Evolutionary conservation across 257 asterid species (phyloP).

Genomic region (Solanum sejunctum): DNA sequence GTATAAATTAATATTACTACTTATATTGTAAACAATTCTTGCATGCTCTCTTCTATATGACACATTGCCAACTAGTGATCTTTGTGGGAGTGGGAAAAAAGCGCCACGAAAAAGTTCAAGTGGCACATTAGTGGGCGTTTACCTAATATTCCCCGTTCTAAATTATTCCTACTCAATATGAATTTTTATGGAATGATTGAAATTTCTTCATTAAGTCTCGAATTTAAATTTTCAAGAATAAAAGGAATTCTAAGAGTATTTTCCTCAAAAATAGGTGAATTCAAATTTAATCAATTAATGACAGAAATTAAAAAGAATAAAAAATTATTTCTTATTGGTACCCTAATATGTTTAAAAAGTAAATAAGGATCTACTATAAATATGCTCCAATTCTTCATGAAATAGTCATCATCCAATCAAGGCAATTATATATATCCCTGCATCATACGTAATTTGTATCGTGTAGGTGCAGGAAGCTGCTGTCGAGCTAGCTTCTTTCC

Average conservation of each 20-base stretch:
- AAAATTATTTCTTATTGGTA: neutral
- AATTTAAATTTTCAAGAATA: rapidly evolving
- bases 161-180: neutral
- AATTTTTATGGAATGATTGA: neutral
- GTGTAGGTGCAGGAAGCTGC: neutral
- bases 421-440: neutral
- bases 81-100: neutral
- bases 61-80: neutral
- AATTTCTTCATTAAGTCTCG: neutral
- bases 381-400: neutral
- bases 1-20: neutral
- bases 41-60: neutral
- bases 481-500: neutral
- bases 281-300: neutral
- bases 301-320: neutral
- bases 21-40: neutral
- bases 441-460: neutral
- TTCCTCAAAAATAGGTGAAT: neutral
- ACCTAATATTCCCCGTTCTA: neutral
- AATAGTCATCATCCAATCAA: neutral
- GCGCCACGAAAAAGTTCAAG: neutral
- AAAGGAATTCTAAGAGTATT: rapidly evolving
- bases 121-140: neutral
- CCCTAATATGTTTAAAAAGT: neutral
- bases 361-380: neutral